Evolutionary conservation across 2,329 filamentous ascomycete species (phyloP).

Genomic region (Stemphylium beticola): DNA sequence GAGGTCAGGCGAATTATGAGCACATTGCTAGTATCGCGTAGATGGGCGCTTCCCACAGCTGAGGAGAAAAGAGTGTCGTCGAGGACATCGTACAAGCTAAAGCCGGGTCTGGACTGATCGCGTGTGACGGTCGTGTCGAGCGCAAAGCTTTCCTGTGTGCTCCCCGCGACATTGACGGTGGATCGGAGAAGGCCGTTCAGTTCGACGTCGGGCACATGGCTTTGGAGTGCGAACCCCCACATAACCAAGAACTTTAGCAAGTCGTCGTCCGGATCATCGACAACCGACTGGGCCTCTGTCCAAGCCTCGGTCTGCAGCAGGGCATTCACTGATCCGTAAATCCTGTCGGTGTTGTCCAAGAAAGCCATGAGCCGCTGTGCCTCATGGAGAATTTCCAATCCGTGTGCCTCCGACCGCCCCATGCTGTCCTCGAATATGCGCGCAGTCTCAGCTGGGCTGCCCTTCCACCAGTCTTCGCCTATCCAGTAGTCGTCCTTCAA

Average conservation of each 20-base stretch:
- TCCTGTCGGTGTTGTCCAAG: slow-evolving; percentile 62
- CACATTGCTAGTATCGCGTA: slow-evolving; percentile 55
- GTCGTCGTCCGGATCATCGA: slow-evolving; percentile 45
- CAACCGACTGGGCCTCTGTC: slow-evolving; percentile 22
- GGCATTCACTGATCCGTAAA: slow-evolving; percentile 63
- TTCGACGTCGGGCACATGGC: slow-evolving; percentile 50
- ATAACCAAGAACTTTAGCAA: slow-evolving; percentile 56
- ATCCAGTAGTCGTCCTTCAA: slow-evolving; percentile 59
- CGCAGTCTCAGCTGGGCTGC: slow-evolving; percentile 57
- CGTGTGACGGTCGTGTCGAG: slow-evolving; percentile 36
- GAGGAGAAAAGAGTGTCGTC: slow-evolving; percentile 56
- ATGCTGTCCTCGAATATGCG: slow-evolving; percentile 56
- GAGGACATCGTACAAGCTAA: slow-evolving; percentile 61
- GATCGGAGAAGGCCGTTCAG: slow-evolving; percentile 55
- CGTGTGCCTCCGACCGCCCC: slow-evolving; percentile 34
- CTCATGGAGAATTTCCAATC: slow-evolving; percentile 60
- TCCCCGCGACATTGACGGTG: slow-evolving; percentile 42
- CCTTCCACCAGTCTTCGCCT: slow-evolving; percentile 68
- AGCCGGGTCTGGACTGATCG: slow-evolving; percentile 28
- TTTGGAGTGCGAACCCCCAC: slow-evolving; percentile 57
- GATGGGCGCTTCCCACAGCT: slow-evolving; percentile 32
- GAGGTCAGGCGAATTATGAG: slow-evolving; percentile 55
- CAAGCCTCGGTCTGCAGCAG: slow-evolving; percentile 54
- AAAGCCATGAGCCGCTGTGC: slow-evolving; percentile 68
- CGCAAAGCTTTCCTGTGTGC: slow-evolving; percentile 33